phyloP scores from a whole-genome alignment of 805 yeast species.

The Teunomyces aglyptinius region DNA sequence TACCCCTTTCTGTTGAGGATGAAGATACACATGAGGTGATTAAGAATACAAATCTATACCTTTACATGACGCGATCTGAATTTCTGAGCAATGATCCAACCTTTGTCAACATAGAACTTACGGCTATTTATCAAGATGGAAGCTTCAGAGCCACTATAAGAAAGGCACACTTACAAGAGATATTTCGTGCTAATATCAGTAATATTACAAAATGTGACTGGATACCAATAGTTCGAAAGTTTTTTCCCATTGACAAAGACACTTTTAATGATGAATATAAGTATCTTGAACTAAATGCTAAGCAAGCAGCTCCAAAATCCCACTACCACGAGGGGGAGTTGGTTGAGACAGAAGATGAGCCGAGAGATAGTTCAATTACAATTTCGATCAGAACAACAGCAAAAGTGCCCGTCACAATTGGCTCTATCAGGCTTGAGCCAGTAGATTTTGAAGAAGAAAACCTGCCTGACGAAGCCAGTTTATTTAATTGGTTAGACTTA shows the following conservation, averaged over 20 bases:
- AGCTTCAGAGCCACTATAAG: conserved; percentile 17
- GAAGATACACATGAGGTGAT: conserved; percentile 9
- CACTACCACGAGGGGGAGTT: conserved; percentile 6
- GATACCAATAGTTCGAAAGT: conserved; percentile 12
- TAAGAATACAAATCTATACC: conserved; percentile 15
- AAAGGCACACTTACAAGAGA: neutral
- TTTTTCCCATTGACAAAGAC: conserved; percentile 19
- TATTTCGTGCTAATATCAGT: conserved; percentile 5
- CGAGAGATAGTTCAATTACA: conserved; percentile 5
- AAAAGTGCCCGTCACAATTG: conserved; percentile 25
- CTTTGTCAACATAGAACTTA: conserved; percentile 12
- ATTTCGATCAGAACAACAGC: conserved; percentile 19
- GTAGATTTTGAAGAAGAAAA: conserved; percentile 16
- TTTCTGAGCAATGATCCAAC: conserved; percentile 7
- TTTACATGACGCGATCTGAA: conserved; percentile 13
- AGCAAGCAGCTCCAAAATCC: conserved; percentile 1
- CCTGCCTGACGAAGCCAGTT: conserved; percentile 14
- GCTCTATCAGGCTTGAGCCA: conserved; percentile 18
- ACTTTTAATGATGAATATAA: neutral
- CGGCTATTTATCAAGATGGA: conserved; percentile 21
- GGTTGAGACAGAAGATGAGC: conserved; percentile 11
- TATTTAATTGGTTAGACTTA: conserved; percentile 29
- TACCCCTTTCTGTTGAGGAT: conserved; percentile 21
- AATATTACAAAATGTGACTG: conserved; percentile 16
- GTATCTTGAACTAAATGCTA: conserved; percentile 1